Conservation (phyloP, 2,329 filamentous ascomycete species). For the Clarireedia hainanense region DNA sequence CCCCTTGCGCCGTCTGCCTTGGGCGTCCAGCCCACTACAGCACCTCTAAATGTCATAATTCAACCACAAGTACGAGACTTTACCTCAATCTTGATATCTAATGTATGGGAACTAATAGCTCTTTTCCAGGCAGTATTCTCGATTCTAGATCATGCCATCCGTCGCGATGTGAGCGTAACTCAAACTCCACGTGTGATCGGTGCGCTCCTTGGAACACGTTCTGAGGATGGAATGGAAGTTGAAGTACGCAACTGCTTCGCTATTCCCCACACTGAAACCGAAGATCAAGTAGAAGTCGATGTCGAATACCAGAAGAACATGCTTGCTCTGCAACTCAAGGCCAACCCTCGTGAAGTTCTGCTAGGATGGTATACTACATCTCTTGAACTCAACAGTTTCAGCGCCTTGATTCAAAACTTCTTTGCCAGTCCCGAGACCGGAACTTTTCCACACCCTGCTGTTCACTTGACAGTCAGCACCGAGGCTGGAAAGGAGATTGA, state of each 20-base stretch:
- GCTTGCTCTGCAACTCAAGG: conserved; percentile 89
- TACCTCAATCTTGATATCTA: neutral
- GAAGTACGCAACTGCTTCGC: conserved; percentile 96
- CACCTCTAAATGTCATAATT: conserved; percentile 88
- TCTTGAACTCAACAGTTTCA: conserved; percentile 96
- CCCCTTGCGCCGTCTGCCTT: conserved; percentile 77
- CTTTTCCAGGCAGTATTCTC: conserved; percentile 56
- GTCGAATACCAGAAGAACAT: conserved; percentile 99
- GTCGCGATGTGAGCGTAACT: conserved; percentile 54
- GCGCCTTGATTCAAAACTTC: conserved; percentile 98
- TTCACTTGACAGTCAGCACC: conserved; percentile 92
- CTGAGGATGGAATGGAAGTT: conserved; percentile 93
- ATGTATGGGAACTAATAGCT: conserved; percentile 8
- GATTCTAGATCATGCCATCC: conserved; percentile 88
- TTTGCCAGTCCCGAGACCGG: conserved; percentile 95
- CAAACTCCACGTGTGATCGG: conserved; percentile 96
- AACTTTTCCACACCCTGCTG: conserved; percentile 93
- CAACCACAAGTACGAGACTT: conserved; percentile 73
- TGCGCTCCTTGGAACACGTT: conserved; percentile 84
- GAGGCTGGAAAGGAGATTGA: conserved; percentile 82
- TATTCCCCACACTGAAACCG: conserved; percentile 95
- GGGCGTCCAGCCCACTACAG: conserved; percentile 75
- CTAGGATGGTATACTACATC: conserved; percentile 98
- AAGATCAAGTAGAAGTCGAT: conserved; percentile 98
- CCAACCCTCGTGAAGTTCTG: conserved; percentile 85